Base-by-base conservation (phyloP, 164 flowering plant genomes). In the Cinnamomum micranthum region DNA sequence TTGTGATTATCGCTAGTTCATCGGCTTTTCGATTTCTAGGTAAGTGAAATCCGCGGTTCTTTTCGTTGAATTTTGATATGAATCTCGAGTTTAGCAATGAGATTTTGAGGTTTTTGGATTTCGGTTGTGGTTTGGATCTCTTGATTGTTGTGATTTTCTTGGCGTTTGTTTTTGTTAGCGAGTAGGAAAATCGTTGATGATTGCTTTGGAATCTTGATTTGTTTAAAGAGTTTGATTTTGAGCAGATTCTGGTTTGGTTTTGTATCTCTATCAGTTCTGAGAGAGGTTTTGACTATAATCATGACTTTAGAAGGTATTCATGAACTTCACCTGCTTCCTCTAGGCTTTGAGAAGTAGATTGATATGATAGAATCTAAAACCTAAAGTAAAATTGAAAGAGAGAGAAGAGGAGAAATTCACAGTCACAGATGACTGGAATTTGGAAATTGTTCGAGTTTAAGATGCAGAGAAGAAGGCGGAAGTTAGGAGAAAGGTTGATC, bases 1-100 rank as follows among this genome's bases (percentile, higher is more conserved):
- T 72, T 27, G 4, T 17, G 7, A 22, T 60, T n/a, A 4, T 62
- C 3, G 5, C 7, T 9, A 12, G 52, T 27, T 62, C 55, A 20
- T 23, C 10, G 68, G 71, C 17, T 50, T 33, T 60, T 41, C 20
- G 27, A 78, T 65, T 68, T 62, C 5, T 60, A 77, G 80, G 78
- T 79, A 77, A 41, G 77, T 78, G 69, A 70, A 74, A 50, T 65
- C 70, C 23, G 9, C 15, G 6, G 19, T 69, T 74, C 68, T 55
- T 62, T 31, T 64, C 55, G 4, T 5, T 78, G 74, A 41, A 47
- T 71, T 70, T 19, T 2, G 14, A 14, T 14, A 6, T 27, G 41
- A 33, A 50, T 22, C 24, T 50, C 13, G 64, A 60, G 50, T 52
- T 71, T 59, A 52, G 4, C 20, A 55, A 55, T 55, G 15, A 55